These are phyloP conservation scores for Phytopythium vexans DNA, from an alignment of 352 stramenopile genomes.

Conservation along the genomic window DNA sequence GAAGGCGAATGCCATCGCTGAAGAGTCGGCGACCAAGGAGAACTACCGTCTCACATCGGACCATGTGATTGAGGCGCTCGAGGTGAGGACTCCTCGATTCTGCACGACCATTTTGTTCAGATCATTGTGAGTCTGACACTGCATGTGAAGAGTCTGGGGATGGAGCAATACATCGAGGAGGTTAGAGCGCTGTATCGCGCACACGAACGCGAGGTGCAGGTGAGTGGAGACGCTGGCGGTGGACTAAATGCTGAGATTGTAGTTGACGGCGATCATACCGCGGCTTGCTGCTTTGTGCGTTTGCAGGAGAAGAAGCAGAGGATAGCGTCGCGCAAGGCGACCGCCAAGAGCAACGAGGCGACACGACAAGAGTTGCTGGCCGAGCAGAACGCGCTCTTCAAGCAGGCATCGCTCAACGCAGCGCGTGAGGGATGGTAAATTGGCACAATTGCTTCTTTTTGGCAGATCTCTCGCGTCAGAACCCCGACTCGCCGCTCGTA, in stretches of 20 bases:
- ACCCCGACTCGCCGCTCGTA: no score
- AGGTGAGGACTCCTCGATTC: conserved; percentile 18
- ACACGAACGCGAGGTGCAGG: no score
- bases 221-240: no score
- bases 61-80: conserved; percentile 49
- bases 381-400: conserved; percentile 74
- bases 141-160: background rate
- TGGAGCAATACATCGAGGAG: no score
- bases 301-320: conserved; percentile 43
- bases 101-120: background rate
- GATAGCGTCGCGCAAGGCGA: conserved; percentile 31
- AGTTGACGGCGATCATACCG: background rate
- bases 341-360: conserved; percentile 10
- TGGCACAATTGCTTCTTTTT: background rate
- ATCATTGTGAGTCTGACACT: background rate
- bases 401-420: conserved; percentile 56
- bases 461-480: no score
- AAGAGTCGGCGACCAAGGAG: conserved; percentile 46
- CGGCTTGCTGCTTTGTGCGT: background rate
- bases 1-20: conserved; percentile 49
- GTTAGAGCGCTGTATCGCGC: no score
- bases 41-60: conserved; percentile 70
- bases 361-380: conserved; percentile 60
- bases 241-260: no score
- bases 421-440: conserved; percentile 62